phyloP scores from a whole-genome alignment of 2,329 filamentous ascomycete genomes.

The Sarocladiaceae sp. region DNA sequence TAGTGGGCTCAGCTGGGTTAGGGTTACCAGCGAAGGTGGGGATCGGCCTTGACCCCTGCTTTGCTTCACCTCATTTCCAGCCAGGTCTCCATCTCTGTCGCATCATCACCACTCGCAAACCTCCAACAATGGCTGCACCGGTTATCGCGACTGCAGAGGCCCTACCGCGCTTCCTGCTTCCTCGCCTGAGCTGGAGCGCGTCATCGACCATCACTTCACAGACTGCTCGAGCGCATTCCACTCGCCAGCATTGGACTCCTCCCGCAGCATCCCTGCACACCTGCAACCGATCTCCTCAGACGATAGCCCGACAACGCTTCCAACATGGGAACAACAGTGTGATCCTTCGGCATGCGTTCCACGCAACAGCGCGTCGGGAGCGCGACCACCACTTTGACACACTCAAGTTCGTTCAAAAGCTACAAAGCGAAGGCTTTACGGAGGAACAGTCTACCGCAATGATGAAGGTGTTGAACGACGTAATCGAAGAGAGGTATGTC shows the following conservation, averaged over 20 bases:
- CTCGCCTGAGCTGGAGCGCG: constrained; percentile 48
- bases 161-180: constrained; percentile 50
- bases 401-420: constrained; percentile 88
- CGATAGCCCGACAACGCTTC: constrained; percentile 2
- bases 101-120: neutral
- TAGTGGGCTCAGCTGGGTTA: neutral
- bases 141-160: constrained; percentile 29
- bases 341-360: constrained; percentile 51
- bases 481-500: constrained; percentile 83
- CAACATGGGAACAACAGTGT: constrained; percentile 14
- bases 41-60: neutral
- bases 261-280: constrained; percentile 10
- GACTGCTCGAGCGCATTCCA: constrained; percentile 22
- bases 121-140: constrained; percentile 22
- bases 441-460: constrained; percentile 95
- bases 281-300: constrained; percentile 7
- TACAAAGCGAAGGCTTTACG: constrained; percentile 89
- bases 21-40: neutral
- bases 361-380: constrained; percentile 52
- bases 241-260: constrained; percentile 16
- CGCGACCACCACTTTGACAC: constrained; percentile 98
- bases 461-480: constrained; percentile 96
- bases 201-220: constrained; percentile 19
- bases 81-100: neutral
- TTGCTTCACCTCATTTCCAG: neutral